phyloP scores from a whole-genome alignment of 2,329 filamentous ascomycete genomes.

The Colletotrichum spinosum region DNA sequence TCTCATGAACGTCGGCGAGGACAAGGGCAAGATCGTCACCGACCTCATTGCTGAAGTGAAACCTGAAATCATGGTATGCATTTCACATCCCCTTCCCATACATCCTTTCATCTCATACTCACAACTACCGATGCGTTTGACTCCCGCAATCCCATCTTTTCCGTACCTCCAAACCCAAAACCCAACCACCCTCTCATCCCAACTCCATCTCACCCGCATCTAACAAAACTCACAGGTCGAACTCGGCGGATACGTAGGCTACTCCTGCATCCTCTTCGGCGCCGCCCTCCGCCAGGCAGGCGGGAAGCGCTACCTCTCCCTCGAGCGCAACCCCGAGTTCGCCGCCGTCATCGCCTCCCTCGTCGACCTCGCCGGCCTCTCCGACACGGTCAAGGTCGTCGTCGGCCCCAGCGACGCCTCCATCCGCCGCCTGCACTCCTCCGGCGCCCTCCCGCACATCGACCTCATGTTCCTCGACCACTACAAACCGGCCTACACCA shows the following conservation, averaged over 20 bases:
- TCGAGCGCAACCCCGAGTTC: constrained; percentile 81
- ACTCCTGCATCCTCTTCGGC: constrained; percentile 82
- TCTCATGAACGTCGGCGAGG: constrained; percentile 83
- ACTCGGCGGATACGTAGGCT: constrained; percentile 84
- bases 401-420: constrained; percentile 77
- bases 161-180: neutral
- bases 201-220: neutral
- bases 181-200: constrained; percentile 1
- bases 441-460: constrained; percentile 67
- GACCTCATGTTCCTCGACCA: constrained; percentile 86
- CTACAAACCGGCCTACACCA: constrained; percentile 80
- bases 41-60: constrained; percentile 75
- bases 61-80: constrained; percentile 71
- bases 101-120: neutral
- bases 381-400: constrained; percentile 75
- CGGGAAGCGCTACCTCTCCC: constrained; percentile 75
- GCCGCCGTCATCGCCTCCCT: constrained; percentile 76
- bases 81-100: too few relatives aligned
- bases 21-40: constrained; percentile 78
- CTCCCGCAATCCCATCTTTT: neutral
- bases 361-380: constrained; percentile 80
- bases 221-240: constrained; percentile 63
- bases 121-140: neutral
- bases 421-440: constrained; percentile 67
- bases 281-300: constrained; percentile 68